phyloP scores from a whole-genome alignment of 768 basidiomycete genomes.

The Naganishia vaughanmartiniae region DNA sequence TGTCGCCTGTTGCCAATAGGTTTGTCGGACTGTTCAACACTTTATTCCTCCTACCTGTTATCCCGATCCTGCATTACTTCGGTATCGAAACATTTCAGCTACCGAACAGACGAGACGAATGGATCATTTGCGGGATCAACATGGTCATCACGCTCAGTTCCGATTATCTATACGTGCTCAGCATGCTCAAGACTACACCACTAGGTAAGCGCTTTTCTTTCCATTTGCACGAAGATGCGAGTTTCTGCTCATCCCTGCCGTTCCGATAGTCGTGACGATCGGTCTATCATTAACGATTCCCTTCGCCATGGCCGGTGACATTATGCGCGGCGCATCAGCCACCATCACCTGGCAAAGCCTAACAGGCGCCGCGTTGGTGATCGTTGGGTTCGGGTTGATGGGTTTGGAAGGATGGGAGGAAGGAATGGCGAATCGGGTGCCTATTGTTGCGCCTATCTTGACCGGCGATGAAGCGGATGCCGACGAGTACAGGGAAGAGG shows the following conservation, averaged over 20 bases:
- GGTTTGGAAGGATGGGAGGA: slow-evolving; percentile 56
- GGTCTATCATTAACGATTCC: slow-evolving; percentile 93
- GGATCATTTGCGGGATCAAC: slow-evolving; percentile 61
- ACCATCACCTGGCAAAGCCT: slow-evolving; percentile 61
- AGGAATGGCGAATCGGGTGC: slow-evolving; percentile 17
- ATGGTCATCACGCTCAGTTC: slow-evolving; percentile 79
- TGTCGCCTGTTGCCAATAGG: slow-evolving; percentile 45
- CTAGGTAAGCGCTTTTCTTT: slow-evolving; percentile 41
- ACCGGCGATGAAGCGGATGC: background rate
- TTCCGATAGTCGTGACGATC: slow-evolving; percentile 72
- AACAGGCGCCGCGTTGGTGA: slow-evolving; percentile 71
- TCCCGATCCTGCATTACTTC: slow-evolving; percentile 68
- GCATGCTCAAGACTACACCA: slow-evolving; percentile 96
- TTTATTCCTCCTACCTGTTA: slow-evolving; percentile 70
- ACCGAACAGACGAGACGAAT: slow-evolving; percentile 59
- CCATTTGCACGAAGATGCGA: background rate
- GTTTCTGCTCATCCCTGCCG: slow-evolving; percentile 1
- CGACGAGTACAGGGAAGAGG: background rate
- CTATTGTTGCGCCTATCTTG: slow-evolving; percentile 3
- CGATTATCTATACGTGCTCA: slow-evolving; percentile 62
- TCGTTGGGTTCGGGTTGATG: slow-evolving; percentile 72
- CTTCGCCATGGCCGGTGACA: slow-evolving; percentile 79
- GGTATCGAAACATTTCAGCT: slow-evolving; percentile 72
- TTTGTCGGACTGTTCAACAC: slow-evolving; percentile 88
- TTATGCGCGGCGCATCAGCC: slow-evolving; percentile 58